Evolutionary conservation across 2,329 filamentous ascomycete species (phyloP).

Genomic region (Penicillium brevicompactum): DNA sequence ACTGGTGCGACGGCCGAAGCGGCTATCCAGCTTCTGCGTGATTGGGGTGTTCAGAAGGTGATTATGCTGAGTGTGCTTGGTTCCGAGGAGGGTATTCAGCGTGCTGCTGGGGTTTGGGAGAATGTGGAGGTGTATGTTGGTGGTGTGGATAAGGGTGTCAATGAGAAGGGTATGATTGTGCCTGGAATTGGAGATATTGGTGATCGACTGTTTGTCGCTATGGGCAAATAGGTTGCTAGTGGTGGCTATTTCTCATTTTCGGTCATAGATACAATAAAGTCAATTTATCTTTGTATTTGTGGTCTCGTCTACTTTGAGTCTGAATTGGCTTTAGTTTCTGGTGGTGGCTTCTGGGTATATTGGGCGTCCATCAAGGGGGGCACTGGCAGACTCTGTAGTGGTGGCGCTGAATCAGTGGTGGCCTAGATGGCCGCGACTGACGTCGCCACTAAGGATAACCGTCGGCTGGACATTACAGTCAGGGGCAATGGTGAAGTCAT

Average conservation of each 20-base stretch:
- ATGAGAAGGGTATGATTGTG: slow-evolving; percentile 83
- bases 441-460: too few species aligned
- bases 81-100: slow-evolving; percentile 68
- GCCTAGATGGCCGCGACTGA: too few species aligned
- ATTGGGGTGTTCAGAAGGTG: slow-evolving; percentile 88
- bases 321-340: too few species aligned
- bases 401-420: too few species aligned
- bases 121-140: slow-evolving; percentile 73
- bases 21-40: slow-evolving; percentile 82
- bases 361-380: too few species aligned
- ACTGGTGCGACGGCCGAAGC: slow-evolving; percentile 88
- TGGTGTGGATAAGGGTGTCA: slow-evolving; percentile 71
- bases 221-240: slow-evolving; percentile 66
- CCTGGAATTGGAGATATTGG: slow-evolving; percentile 89
- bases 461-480: too few species aligned
- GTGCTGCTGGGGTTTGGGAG: slow-evolving; percentile 75
- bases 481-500: too few species aligned
- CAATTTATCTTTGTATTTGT: not conserved
- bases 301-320: not conserved
- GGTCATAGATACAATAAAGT: not conserved
- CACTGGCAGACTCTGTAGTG: too few species aligned
- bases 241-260: not conserved
- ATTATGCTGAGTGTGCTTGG: slow-evolving; percentile 76
- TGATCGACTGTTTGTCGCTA: slow-evolving; percentile 83
- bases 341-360: too few species aligned